These are phyloP conservation scores for Epichloe festucae DNA, from an alignment of 2,329 filamentous ascomycete genomes.

Conservation along the genomic window DNA sequence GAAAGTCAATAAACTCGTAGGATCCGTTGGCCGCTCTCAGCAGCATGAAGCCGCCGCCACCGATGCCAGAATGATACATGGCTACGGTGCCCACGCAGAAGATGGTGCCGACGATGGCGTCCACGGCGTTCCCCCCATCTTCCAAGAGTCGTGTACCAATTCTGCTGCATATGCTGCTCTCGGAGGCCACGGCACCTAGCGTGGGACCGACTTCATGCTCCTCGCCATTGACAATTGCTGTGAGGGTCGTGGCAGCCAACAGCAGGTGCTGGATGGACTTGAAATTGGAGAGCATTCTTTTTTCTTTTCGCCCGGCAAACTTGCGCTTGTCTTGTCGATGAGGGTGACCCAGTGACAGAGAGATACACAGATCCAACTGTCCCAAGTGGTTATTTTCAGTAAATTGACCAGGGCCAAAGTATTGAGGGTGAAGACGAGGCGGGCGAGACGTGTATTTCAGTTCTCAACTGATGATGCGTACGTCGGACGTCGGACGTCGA, in stretches of 20 bases:
- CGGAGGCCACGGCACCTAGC: conserved; percentile 47
- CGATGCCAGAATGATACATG: conserved; percentile 59
- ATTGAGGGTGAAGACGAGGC: too few species aligned
- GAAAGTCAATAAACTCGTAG: conserved; percentile 75
- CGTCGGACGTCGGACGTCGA: too few species aligned
- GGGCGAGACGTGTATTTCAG: too few species aligned
- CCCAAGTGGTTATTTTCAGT: too few species aligned
- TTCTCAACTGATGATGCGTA: too few species aligned
- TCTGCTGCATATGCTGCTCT: conserved; percentile 44
- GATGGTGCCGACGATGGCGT: conserved; percentile 50
- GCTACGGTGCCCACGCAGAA: conserved; percentile 50
- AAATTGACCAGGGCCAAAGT: too few species aligned
- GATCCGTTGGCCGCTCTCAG: conserved; percentile 49
- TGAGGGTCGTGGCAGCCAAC: background rate
- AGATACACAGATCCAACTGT: too few species aligned
- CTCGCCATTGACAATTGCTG: background rate
- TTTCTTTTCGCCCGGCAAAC: background rate
- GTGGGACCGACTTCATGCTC: conserved; percentile 8
- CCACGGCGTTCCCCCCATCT: conserved; percentile 54
- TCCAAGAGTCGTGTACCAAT: conserved; percentile 45
- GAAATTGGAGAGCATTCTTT: background rate
- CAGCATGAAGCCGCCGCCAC: conserved; percentile 69
- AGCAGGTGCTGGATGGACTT: background rate
- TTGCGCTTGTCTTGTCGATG: background rate
- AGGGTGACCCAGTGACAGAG: background rate